These are phyloP conservation scores for Dipodascus albidus DNA, from an alignment of 805 yeast species.

Conservation along the genomic window DNA sequence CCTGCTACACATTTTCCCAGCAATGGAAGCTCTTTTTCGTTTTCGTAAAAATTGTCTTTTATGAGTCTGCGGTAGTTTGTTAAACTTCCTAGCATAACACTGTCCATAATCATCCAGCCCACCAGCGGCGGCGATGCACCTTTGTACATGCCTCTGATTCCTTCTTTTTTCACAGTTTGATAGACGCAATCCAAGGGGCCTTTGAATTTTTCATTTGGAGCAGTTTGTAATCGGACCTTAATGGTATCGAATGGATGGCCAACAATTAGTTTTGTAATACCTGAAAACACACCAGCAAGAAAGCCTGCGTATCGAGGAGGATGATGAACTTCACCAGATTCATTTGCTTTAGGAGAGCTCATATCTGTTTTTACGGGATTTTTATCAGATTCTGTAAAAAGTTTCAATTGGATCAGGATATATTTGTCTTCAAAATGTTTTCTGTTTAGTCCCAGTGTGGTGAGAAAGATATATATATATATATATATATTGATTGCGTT, in stretches of 20 bases:
- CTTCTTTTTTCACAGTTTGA: slow-evolving; percentile 65
- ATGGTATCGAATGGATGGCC: slow-evolving; percentile 93
- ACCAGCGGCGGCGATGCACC: slow-evolving; percentile 90
- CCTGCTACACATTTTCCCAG: slow-evolving; percentile 72
- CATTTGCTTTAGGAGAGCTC: not conserved
- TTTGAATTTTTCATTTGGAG: slow-evolving; percentile 54
- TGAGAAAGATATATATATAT: too few species aligned
- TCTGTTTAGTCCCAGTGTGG: too few species aligned
- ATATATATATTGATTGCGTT: too few species aligned
- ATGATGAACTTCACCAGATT: not conserved
- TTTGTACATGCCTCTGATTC: slow-evolving; percentile 67
- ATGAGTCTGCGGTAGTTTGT: slow-evolving; percentile 63
- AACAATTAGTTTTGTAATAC: slow-evolving; percentile 75
- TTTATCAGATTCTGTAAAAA: too few species aligned
- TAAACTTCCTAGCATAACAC: slow-evolving; percentile 78
- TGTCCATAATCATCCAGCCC: slow-evolving; percentile 93
- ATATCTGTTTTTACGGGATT: too few species aligned
- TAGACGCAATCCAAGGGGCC: slow-evolving; percentile 76
- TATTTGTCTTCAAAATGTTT: too few species aligned
- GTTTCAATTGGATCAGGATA: too few species aligned
- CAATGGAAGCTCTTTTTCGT: slow-evolving; percentile 56
- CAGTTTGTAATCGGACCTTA: slow-evolving; percentile 74
- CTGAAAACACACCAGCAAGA: slow-evolving; percentile 81
- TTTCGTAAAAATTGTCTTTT: slow-evolving; percentile 48
- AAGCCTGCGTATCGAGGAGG: slow-evolving; percentile 39